Evolutionary conservation across 257 asterid genomes (phyloP), one percentile per base, ranked within the genome.

Genomic region (Plantago major): DNA sequence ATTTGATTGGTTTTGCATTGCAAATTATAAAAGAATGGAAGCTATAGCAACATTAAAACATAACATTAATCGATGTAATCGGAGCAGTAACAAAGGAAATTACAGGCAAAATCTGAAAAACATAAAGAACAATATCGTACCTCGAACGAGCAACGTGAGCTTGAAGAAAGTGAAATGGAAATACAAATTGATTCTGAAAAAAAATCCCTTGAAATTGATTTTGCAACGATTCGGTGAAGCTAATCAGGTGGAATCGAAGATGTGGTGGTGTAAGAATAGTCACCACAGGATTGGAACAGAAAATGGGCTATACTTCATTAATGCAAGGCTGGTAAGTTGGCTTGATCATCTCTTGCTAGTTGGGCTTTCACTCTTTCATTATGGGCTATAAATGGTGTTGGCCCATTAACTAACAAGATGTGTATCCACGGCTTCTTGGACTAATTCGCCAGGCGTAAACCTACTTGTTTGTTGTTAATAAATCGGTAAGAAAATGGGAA

Each of bases 211-310:
- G 30, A 49, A 22, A 22, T 22, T 22, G 26, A 22, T 1, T 22
- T 6, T 48, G 14, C 1, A 48, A 49, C 15, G 11, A 49, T 15
- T 22, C 12, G 37, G 22, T 59, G 47, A 28, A 10, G 48, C 55
- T 51, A 60, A 44, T 66, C 22, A 48, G 22, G 16, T 48, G 66
- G 62, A 47, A 53, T 6, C 54, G 53, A 55, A 70, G 74, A 57
- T 33, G 40, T 7, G 6, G 63, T 47, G 79, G 46, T 69, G 75
- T 60, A 44, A 30, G 54, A 44, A 59, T 64, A 13, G 42, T 63
- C 53, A 67, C 82, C 74, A 63, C 66, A 52, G 12, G 64, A 46
- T 17, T 64, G 28, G 15, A 33, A 9, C 56, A 9, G n/a, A 37
- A 44, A 44, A 58, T 67, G 71, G 74, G 71, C 65, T 63, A 46